These are phyloP conservation scores for Phtheirospermum japonicum DNA, from an alignment of 257 asterid species.

Conservation along the genomic window DNA sequence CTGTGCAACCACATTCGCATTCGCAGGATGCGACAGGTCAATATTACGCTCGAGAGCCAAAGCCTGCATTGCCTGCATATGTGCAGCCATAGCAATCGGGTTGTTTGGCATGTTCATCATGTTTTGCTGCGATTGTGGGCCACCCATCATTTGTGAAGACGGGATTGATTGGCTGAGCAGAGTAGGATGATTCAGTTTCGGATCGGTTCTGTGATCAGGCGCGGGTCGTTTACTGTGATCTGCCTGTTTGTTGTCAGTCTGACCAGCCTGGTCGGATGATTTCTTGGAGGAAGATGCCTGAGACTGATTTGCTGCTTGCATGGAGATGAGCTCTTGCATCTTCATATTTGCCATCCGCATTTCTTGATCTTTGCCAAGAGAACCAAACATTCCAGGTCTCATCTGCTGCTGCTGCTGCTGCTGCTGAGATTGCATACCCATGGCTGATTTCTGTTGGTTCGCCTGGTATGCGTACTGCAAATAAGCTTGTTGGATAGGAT, in stretches of 20 bases:
- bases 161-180: constrained; percentile 63
- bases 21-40: constrained; percentile 88
- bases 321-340: constrained; percentile 65
- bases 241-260: constrained; percentile 45
- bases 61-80: constrained; percentile 89
- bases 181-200: constrained; percentile 47
- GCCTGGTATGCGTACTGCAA: constrained; percentile 73
- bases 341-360: constrained; percentile 55
- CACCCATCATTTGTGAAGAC: constrained; percentile 40
- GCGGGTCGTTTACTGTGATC: constrained; percentile 58
- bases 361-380: constrained; percentile 74
- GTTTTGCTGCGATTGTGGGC: constrained; percentile 64
- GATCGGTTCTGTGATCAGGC: constrained; percentile 59
- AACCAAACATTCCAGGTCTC: constrained; percentile 64
- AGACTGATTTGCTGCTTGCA: constrained; percentile 55
- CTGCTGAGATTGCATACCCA: constrained; percentile 71
- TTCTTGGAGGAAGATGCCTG: constrained; percentile 63
- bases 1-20: constrained; percentile 78
- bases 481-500: constrained; percentile 87
- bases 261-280: constrained; percentile 53
- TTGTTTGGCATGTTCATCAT: constrained; percentile 59
- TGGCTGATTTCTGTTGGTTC: constrained; percentile 71
- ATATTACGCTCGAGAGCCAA: constrained; percentile 87
- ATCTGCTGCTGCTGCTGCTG: constrained; percentile 54
- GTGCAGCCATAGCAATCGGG: constrained; percentile 73